phyloP scores from a whole-genome alignment of 306 rosid genomes.

The Pyrus betulifolia region DNA sequence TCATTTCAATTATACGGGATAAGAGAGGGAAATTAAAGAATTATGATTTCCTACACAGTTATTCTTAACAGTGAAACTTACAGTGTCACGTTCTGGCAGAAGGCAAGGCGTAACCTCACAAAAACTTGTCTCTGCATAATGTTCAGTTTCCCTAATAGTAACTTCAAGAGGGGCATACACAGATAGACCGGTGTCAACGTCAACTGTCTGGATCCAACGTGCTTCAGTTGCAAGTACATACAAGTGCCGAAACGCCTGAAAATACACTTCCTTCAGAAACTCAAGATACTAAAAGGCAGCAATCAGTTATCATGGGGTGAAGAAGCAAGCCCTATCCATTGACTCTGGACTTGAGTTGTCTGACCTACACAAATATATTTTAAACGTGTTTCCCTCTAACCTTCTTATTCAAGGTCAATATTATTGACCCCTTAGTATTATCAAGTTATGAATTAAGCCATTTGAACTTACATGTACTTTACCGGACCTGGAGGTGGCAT shows the following conservation, averaged over 20 bases:
- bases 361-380: background rate
- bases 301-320: background rate
- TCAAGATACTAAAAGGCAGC: background rate
- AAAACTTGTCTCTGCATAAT: constrained; percentile 88
- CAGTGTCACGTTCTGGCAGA: constrained; percentile 82
- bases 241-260: constrained; percentile 93
- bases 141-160: constrained; percentile 75
- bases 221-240: constrained; percentile 96
- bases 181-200: constrained; percentile 91
- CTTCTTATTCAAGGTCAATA: background rate
- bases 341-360: background rate
- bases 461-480: constrained; percentile 1
- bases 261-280: constrained; percentile 15
- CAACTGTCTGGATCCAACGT: constrained; percentile 96
- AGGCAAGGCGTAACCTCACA: constrained; percentile 96
- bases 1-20: background rate
- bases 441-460: background rate
- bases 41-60: background rate
- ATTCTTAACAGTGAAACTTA: constrained; percentile 39
- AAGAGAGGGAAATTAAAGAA: background rate
- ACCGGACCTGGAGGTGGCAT: constrained; percentile 92
- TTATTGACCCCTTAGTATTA: background rate
- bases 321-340: background rate
- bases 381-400: background rate
- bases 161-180: constrained; percentile 91